Evolutionary conservation across 108 stramenopile genomes (phyloP), one percentile per base, ranked within the genome.

Genomic region (Cyclotella distinguenda): DNA sequence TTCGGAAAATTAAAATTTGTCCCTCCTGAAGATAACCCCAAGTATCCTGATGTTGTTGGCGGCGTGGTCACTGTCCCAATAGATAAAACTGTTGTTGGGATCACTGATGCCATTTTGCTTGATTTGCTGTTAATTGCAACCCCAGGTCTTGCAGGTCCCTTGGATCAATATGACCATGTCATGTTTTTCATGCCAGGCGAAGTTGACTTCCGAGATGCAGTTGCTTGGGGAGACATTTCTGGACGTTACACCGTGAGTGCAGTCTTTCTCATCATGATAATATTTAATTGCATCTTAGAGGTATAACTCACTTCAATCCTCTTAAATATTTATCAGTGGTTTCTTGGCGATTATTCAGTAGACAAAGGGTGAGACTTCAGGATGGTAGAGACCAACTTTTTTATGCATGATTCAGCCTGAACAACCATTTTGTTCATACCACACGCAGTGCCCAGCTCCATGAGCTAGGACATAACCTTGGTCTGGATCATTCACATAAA

Each of bases 1-100:
- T 40, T 40, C 19, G 58, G 58, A 26, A 59, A 59, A 43, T 25
- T 59, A 10, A 40, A 59, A 11, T 59, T 43, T 43, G 58, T 59
- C 25, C n/a, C 34, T 36, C 58, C 58, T 22, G 58, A 40, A n/a
- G 3, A 40, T 3, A 43, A 59, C 22, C 34, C 58, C 1, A 25
- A 23, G 10, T 59, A 40, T 40, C 58, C 58, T 4, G 58, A 3
- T 22, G 38, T 59, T 13, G 21, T 32, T 5, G 42, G 42, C 6
- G 58, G 58, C 1, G 42, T 43, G 4, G 58, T 43, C 18, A 59
- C 58, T 39, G 58, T 59, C 4, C 6, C 26, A 11, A 21, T 59
- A 39, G 40, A 27, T 25, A 13, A 59, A 59, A 21, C 25, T 22
- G 58, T 59, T 2, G 36, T 43, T 43, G 38, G 58, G 12, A 40